Base-by-base conservation (phyloP, 2,329 filamentous ascomycete species). In the Phoma sp. region DNA sequence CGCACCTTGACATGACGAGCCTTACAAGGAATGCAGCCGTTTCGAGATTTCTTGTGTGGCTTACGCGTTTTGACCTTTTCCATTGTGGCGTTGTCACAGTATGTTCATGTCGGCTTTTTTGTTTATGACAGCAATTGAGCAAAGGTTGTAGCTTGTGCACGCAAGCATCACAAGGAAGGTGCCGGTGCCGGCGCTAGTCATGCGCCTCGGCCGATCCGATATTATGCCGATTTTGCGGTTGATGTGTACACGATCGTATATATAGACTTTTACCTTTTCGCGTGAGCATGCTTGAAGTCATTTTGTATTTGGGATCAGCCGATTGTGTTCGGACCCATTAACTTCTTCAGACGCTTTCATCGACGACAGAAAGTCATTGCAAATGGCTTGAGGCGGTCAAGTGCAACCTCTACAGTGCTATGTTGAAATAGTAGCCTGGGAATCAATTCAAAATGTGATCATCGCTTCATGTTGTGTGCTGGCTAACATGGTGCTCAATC, bases 11-110 rank as follows among this genome's bases (percentile, higher is more conserved):
- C 61, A 47, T 70, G 68, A 9, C 68, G 63, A 22, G 53, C 54
- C 55, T 70, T 70, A 49, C 68, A 70, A 11, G 66, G 62, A 33
- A 69, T 42, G 47, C 68, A 70, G 41, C 68, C 68, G 46, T 67
- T 69, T 18, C 68, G 55, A 10, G 67, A 69, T 46, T 70, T 70
- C 37, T 57, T 68, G 43, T 70, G 68, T 23, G 68, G 52, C 50
- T 69, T 70, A 25, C 68, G 60, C 7, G 65, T 66, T 45, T 68
- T 66, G 10, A 53, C 49, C 52, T 43, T 67, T 9, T 67, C 62
- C 66, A 69, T 69, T 18, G 14, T 60, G 55, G 41, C 42, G 49
- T 44, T 37, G n/a, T 47, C 37, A 50, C 52, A 24, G 41, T 22
- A 37, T 13, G 5, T 29, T 49, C 52, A 45, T 45, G 35, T 42